Evolutionary conservation across 2,329 filamentous ascomycete species (phyloP), one percentile per base, ranked within the genome.

Genomic region (Madurella mycetomatis): DNA sequence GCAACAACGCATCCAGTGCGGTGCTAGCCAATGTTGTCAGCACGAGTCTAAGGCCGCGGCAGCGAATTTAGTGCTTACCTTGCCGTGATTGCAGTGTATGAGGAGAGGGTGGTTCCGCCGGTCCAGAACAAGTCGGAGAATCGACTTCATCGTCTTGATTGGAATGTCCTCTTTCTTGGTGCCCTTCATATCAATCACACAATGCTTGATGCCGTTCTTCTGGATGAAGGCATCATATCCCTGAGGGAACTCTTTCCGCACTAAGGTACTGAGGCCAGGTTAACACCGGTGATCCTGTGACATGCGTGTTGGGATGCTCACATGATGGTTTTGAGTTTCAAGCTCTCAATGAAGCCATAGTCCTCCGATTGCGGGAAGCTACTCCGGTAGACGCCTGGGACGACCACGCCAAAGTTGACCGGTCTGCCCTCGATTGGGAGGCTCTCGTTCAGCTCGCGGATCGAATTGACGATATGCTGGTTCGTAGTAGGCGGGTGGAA

Each of bases 61-160:
- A 32, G 32, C 43, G 12, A 13, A 40, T 3, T 15, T 15, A 11
- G 16, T 52, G 64, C 72, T 60, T 70, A 85, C 82, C 73, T 86
- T 94, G 67, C 92, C 92, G 63, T 95, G 92, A 67, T 96, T 96
- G 78, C 92, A 96, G 70, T 96, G 92, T 45, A 96, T 81, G 40
- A 96, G 77, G 11, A 96, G 71, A 0, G 92, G 92, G 61, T 94
- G 85, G 59, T 95, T 90, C 34, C 77, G 72, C 47, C 79, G 79
- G 65, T 95, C 82, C 50, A 92, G 76, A 41, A 92, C 80, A 41
- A 92, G 73, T 12, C 81, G 75, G 19, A 95, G 77, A 44, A 92
- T 90, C 8, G 81, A 74, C 58, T 80, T 78, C 79, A 96, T 90
- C 25, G 84, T 83, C 43, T 76, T 70, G 8, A 82, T 67, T 0